Percentiles rank a stretch among this genome's conserved stretches.
Conservation (phyloP, 169 alveolate species). For the Eimeria tenella region DNA sequence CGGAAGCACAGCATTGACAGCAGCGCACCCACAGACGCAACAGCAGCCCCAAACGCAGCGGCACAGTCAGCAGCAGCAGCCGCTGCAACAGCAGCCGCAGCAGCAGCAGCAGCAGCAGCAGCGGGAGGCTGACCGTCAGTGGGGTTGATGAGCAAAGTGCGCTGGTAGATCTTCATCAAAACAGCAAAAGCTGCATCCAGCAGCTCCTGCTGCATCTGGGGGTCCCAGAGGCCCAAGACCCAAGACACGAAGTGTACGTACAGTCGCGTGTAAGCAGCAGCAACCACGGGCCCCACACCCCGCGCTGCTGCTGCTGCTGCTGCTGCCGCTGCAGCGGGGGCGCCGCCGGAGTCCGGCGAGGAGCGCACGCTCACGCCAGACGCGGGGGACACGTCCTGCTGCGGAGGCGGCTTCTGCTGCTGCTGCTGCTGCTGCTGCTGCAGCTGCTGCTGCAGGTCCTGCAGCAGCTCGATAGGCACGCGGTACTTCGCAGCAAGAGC, state of each 20-base stretch:
- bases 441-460: slow-evolving; percentile 34
- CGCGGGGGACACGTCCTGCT: background rate
- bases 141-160: slow-evolving; percentile 17
- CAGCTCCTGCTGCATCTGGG: slow-evolving; percentile 21
- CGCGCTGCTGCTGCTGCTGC: slow-evolving; percentile 26
- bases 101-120: slow-evolving; percentile 18
- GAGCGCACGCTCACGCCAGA: background rate
- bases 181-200: slow-evolving; percentile 27
- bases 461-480: slow-evolving; percentile 19
- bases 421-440: slow-evolving; percentile 25
- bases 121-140: background rate
- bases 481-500: slow-evolving; percentile 15
- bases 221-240: slow-evolving; percentile 19
- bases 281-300: slow-evolving; percentile 12
- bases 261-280: slow-evolving; percentile 15
- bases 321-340: background rate
- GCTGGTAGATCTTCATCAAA: background rate
- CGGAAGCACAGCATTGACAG: background rate
- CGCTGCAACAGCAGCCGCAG: background rate
- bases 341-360: background rate
- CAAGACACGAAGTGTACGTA: slow-evolving; percentile 13
- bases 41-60: background rate
- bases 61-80: background rate
- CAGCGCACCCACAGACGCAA: background rate
- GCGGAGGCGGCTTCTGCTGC: background rate